Evolutionary conservation across 441 rosid species (phyloP), one percentile per base, ranked within the genome.

Genomic region (Pelargonium cotyledonis): DNA sequence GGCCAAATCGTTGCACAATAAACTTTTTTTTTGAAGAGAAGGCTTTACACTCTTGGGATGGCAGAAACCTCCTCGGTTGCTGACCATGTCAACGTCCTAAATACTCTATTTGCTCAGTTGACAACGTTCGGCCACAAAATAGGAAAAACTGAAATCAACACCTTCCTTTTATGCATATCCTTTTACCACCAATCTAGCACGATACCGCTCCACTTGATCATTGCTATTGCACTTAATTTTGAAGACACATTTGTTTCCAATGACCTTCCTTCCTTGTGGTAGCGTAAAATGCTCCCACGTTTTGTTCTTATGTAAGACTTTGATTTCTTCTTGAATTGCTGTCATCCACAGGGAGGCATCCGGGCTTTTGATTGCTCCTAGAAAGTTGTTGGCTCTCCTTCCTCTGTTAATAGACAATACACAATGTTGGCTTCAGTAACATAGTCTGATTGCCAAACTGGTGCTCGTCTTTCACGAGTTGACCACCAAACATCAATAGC

Each of bases 141-240:
- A 35, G 41, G 43, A 4, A 10, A 8, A 19, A 10, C 16, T 31
- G 43, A 73, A 63, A 21, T 21, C 0, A 21, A 21, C 23, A 21
- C 23, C 23, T 21, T 21, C 23, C 23, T 21, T 21, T 21, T 21
- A 21, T 21, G 23, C 23, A 21, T 21, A 21, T 21, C 23, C 23
- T 21, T 21, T 1, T 21, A 21, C 23, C 35, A 66, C 62, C 9
- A 70, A 12, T 40, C 73, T 69, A 4, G 65, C 71, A 65, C 16
- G 44, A 72, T 58, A 68, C 2, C 53, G 6, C 63, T 60, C 63
- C 21, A 69, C 62, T 62, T 69, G 61, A 15, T 69, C 26, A 29
- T 69, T 18, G 16, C 31, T 11, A 51, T 73, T 46, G 14, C 7
- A 3, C 12, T 72, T 76, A 19, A 76, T 76, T 63, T 58, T 46